These are phyloP conservation scores for Mortierella sp. DNA, from an alignment of 371 early-diverging fungal species.

Conservation along the genomic window DNA sequence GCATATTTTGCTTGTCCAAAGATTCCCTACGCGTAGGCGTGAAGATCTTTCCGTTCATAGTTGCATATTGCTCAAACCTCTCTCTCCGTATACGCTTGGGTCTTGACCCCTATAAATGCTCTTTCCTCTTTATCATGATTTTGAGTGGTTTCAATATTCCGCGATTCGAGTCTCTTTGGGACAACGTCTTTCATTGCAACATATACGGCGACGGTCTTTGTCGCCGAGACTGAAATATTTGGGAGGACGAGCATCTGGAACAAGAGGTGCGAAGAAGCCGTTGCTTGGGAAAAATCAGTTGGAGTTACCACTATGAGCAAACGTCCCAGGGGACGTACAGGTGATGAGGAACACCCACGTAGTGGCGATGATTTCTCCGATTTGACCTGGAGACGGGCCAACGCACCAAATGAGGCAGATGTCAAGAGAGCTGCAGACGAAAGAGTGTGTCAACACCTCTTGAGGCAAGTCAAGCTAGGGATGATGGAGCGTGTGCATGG, in stretches of 20 bases:
- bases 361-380: neutral
- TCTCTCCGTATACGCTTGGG: too few species aligned
- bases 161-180: too few species aligned
- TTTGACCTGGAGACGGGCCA: neutral
- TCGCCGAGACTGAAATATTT: neutral
- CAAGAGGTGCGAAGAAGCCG: neutral
- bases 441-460: neutral
- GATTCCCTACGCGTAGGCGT: too few species aligned
- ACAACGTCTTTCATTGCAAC: neutral
- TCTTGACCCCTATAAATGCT: too few species aligned
- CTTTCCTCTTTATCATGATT: too few species aligned
- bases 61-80: too few species aligned
- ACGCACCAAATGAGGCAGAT: neutral
- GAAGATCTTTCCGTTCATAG: too few species aligned
- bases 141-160: too few species aligned
- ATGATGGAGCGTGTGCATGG: neutral
- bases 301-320: neutral
- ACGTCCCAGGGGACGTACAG: too few species aligned
- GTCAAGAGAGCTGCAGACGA: neutral
- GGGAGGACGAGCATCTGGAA: neutral
- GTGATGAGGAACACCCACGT: too few species aligned
- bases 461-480: neutral
- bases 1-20: too few species aligned
- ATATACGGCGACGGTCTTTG: neutral
- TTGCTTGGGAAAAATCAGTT: constrained; percentile 12